Conservation (phyloP, 228 moss, liverwort and hornwort genomes). For the Sphagnum fallax region DNA sequence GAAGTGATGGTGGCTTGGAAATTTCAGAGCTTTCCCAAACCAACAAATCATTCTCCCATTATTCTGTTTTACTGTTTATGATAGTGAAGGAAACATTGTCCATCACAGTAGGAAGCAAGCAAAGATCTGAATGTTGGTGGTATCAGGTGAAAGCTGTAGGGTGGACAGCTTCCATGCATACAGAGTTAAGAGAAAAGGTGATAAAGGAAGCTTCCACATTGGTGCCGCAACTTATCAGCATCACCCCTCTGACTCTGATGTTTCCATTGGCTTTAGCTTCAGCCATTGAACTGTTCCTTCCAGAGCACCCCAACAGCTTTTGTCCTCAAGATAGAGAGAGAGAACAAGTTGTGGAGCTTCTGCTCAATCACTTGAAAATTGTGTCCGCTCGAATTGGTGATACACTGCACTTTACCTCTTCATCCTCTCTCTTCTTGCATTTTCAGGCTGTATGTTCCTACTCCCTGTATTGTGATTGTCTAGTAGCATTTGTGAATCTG, state of each 20-base stretch:
- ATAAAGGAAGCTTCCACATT: conserved; percentile 20
- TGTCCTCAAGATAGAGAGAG: not conserved
- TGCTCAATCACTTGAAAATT: conserved; percentile 24
- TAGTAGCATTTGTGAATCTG: not conserved
- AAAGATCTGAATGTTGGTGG: not conserved
- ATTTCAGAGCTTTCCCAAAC: no score
- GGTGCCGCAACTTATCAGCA: conserved; percentile 22
- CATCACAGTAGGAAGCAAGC: not conserved
- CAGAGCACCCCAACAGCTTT: conserved; percentile 7
- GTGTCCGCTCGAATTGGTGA: conserved; percentile 31
- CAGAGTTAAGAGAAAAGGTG: conserved; percentile 7
- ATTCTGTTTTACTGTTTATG: no score
- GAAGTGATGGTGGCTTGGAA: no score
- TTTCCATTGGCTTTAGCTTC: conserved; percentile 35
- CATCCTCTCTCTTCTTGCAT: not conserved
- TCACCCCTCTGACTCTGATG: conserved; percentile 29
- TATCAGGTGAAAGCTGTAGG: conserved; percentile 33
- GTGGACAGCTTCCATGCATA: conserved; percentile 33
- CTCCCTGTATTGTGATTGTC: no score
- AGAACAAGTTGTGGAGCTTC: conserved; percentile 32
- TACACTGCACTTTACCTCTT: not conserved
- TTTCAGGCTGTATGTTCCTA: no score
- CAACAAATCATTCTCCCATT: no score
- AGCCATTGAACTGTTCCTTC: conserved; percentile 32
- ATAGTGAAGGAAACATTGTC: no score